These are phyloP conservation scores for Eutrema heterophyllum DNA, from an alignment of 345 rosid genomes.

Conservation along the genomic window DNA sequence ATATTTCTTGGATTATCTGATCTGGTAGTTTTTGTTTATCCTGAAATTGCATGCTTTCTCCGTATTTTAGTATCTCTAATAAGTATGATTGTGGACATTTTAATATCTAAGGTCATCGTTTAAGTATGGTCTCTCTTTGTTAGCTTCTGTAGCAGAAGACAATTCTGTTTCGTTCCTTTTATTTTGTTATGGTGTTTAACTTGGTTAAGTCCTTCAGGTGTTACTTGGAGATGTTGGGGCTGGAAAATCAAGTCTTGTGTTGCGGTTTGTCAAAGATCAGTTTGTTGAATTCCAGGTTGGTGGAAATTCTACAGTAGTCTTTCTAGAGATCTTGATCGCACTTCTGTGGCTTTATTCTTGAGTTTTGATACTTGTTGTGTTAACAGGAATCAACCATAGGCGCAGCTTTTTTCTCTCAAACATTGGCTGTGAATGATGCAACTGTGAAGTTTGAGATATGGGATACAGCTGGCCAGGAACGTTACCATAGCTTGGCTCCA, in stretches of 20 bases:
- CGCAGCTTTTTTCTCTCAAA: slow-evolving; percentile 62
- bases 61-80: background rate
- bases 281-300: slow-evolving; percentile 57
- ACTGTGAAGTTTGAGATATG: slow-evolving; percentile 62
- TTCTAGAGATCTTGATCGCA: background rate
- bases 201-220: slow-evolving; percentile 33
- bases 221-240: slow-evolving; percentile 65
- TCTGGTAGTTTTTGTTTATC: background rate
- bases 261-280: slow-evolving; percentile 57
- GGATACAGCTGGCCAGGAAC: slow-evolving; percentile 68
- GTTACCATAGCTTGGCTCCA: slow-evolving; percentile 69
- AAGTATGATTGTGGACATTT: background rate
- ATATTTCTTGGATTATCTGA: slow-evolving; percentile 7
- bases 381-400: slow-evolving; percentile 59
- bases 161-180: background rate
- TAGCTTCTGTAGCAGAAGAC: background rate
- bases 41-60: background rate
- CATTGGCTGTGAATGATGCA: slow-evolving; percentile 56
- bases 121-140: background rate
- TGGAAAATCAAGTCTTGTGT: slow-evolving; percentile 56
- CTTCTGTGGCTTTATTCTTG: background rate
- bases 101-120: background rate
- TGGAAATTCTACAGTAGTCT: background rate
- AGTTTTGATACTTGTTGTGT: slow-evolving; percentile 1
- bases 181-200: background rate